phyloP scores from a whole-genome alignment of 2,329 filamentous ascomycete species.

The Trichoderma aggressivum region DNA sequence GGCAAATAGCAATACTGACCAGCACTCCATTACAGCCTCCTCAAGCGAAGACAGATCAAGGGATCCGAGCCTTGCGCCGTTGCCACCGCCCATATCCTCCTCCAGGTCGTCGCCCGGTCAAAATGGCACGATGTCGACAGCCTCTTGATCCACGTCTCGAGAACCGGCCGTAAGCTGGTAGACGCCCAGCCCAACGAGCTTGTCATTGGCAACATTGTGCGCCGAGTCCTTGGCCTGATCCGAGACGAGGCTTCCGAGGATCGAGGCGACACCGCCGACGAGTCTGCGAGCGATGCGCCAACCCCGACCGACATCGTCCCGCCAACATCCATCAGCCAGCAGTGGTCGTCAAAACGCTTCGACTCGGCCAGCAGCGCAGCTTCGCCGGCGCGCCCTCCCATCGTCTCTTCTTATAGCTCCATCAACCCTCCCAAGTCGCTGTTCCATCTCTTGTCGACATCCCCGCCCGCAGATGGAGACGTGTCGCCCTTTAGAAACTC shows the following conservation, averaged over 20 bases:
- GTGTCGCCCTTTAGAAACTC: conserved; percentile 48
- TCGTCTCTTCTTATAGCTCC: conserved; percentile 60
- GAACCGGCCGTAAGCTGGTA: conserved; percentile 72
- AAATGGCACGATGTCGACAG: conserved; percentile 74
- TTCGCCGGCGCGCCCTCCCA: conserved; percentile 51
- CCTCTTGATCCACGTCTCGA: conserved; percentile 75
- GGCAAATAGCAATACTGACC: background rate
- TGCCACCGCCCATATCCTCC: conserved; percentile 83
- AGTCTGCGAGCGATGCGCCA: conserved; percentile 52
- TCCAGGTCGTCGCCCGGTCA: conserved; percentile 79
- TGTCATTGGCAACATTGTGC: conserved; percentile 90
- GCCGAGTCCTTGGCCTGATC: conserved; percentile 84
- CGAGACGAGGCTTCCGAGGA: conserved; percentile 86
- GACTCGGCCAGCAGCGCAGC: conserved; percentile 26
- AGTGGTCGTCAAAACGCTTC: conserved; percentile 31
- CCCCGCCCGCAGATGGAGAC: conserved; percentile 46
- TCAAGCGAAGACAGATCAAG: conserved; percentile 87
- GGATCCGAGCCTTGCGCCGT: conserved; percentile 86
- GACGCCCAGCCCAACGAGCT: conserved; percentile 86
- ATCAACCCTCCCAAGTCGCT: conserved; percentile 71
- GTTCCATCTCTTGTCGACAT: conserved; percentile 81
- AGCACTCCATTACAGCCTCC: conserved; percentile 53
- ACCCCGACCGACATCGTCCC: conserved; percentile 41
- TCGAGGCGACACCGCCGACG: conserved; percentile 60
- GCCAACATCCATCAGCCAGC: conserved; percentile 28